Evolutionary conservation across 495 filamentous ascomycete genomes (phyloP), one percentile per base, ranked within the genome.

Genomic region (Aspergillus saccharolyticus): DNA sequence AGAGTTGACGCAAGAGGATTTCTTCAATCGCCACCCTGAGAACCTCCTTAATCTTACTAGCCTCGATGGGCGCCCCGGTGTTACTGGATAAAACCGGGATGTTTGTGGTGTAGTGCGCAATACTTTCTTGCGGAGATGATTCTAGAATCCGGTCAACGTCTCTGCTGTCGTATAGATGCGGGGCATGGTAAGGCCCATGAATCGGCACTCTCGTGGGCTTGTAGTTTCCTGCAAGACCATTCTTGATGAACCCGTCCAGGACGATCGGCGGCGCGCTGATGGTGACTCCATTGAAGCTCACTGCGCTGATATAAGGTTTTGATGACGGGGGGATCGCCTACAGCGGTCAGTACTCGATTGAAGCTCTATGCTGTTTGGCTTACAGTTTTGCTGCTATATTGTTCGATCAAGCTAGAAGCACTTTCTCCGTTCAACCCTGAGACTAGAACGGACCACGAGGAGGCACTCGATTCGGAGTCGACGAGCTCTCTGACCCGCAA

Each of bases 101-200:
- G 14, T 19, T 21, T 17, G 54, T 45, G 5, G 51, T 50, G 45
- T 55, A 52, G n/a, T 60, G 42, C 15, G 59, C 61, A 22, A 68
- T 64, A 28, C 18, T 21, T n/a, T 67, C 70, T 14, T 48, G 50
- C 2, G 67, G 66, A 62, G 59, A 70, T 1, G 65, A 64, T 20
- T 75, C 63, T 22, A 91, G 62, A 45, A 92, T 83, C 52, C 79
- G 78, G 44, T 82, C 78, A 42, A 89, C 73, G 60, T 91, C 83
- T 15, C 74, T 74, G 16, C 74, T 56, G 6, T 75, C 75, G 70
- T 90, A 87, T 9, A 95, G 71, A 68, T 95, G 89, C 1, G 78
- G 62, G 14, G 90, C 89, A 72, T 96, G 91, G 63, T 90, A 95
- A 1, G 90, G 88, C 0, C 86, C 90, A 60, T 88, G 85, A 19